phyloP scores from a whole-genome alignment of 2,329 filamentous ascomycete species.

The Colletotrichum orbiculare region DNA sequence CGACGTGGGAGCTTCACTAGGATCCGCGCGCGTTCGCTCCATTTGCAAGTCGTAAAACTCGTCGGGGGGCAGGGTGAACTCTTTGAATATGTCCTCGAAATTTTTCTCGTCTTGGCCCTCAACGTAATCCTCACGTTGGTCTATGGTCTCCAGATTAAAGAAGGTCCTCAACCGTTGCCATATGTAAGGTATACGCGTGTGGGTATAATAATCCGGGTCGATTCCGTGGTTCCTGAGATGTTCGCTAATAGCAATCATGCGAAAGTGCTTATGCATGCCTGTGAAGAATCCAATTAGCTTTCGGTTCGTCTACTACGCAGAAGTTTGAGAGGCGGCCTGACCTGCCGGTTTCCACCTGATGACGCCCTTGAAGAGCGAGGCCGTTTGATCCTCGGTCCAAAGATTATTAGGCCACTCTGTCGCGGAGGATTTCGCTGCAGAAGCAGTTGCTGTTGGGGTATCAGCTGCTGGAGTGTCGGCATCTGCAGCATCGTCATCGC shows the following conservation, averaged over 20 bases:
- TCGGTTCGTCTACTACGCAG: not conserved
- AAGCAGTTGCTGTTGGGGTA: constrained; percentile 54
- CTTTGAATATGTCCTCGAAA: constrained; percentile 70
- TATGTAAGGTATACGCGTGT: constrained; percentile 90
- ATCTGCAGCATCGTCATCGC: constrained; percentile 71
- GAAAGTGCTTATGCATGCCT: constrained; percentile 95
- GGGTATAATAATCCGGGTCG: constrained; percentile 74
- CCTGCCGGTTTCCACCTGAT: constrained; percentile 97
- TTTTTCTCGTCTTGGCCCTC: constrained; percentile 67
- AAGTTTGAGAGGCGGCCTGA: constrained; percentile 47
- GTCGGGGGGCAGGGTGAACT: constrained; percentile 70
- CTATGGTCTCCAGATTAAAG: constrained; percentile 87
- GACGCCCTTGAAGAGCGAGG: constrained; percentile 90
- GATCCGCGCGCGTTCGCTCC: constrained; percentile 55
- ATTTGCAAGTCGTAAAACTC: constrained; percentile 61
- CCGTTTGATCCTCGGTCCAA: constrained; percentile 97
- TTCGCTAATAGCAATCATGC: constrained; percentile 87
- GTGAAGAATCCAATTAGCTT: constrained; percentile 38
- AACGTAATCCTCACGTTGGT: constrained; percentile 80
- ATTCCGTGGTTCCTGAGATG: constrained; percentile 84
- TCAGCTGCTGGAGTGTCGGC: constrained; percentile 68
- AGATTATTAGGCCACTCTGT: constrained; percentile 68
- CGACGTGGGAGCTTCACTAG: constrained; percentile 60
- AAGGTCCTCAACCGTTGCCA: constrained; percentile 87
- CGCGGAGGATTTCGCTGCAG: constrained; percentile 50